Conservation (phyloP, 2,329 filamentous ascomycete genomes). For the Botrytis byssoidea region DNA sequence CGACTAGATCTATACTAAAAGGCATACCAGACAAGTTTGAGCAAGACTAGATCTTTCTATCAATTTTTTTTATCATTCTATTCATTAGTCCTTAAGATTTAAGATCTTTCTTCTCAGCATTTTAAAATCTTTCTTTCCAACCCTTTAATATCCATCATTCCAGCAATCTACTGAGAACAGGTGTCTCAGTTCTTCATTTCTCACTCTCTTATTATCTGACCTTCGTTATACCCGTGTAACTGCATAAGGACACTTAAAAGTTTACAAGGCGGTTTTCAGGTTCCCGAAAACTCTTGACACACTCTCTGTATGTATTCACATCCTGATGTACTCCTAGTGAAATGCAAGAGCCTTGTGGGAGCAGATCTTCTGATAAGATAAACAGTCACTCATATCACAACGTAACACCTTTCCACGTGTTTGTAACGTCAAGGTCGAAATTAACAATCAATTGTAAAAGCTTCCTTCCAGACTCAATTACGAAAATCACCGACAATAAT, state of each 20-base stretch:
- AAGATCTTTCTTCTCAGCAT: background rate
- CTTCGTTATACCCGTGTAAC: background rate
- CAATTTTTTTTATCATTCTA: background rate
- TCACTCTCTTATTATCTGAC: background rate
- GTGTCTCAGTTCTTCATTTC: background rate
- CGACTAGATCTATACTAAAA: background rate
- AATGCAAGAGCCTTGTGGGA: background rate
- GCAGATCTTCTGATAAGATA: background rate
- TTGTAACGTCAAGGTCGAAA: background rate
- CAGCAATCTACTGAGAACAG: background rate
- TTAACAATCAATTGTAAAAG: background rate
- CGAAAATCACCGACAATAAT: background rate
- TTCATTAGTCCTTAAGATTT: background rate
- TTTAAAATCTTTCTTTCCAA: too few relatives aligned
- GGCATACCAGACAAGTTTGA: background rate
- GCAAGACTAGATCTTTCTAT: background rate
- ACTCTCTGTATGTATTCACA: slow-evolving; percentile 16
- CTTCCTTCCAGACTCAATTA: background rate
- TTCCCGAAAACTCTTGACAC: background rate
- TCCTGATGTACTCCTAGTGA: background rate
- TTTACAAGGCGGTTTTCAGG: background rate
- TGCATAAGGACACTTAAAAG: background rate
- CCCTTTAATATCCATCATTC: background rate
- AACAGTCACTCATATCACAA: slow-evolving; percentile 5
- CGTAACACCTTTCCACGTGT: slow-evolving; percentile 1